Conservation (phyloP, 2,329 filamentous ascomycete species). For the Hypoxylon sp. region DNA sequence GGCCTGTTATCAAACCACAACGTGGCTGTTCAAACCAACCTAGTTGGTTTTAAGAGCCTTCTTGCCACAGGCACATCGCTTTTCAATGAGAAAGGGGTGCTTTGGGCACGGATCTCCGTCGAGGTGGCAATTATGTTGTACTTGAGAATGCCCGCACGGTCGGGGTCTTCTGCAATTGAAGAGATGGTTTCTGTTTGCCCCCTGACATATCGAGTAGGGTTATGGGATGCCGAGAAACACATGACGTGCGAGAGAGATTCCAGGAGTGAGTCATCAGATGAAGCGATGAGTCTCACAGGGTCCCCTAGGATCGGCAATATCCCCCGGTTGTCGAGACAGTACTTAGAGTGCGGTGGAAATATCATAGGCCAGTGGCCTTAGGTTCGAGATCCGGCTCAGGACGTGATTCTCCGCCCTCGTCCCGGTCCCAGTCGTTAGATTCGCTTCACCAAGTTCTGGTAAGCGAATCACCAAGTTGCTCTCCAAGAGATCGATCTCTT, state of each 20-base stretch:
- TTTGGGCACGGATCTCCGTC: constrained; percentile 87
- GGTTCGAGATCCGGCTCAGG: too few relatives aligned
- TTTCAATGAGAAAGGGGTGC: constrained; percentile 90
- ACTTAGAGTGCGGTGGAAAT: too few relatives aligned
- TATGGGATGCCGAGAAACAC: not conserved
- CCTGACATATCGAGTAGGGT: not conserved
- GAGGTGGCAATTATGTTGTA: constrained; percentile 87
- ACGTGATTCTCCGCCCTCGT: too few relatives aligned
- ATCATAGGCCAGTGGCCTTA: too few relatives aligned
- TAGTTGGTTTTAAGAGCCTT: constrained; percentile 86
- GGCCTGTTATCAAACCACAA: constrained; percentile 74
- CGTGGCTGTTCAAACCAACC: constrained; percentile 89
- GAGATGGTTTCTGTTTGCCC: constrained; percentile 67
- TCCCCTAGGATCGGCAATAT: too few relatives aligned
- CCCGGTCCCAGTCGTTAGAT: too few relatives aligned
- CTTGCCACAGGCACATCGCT: constrained; percentile 90
- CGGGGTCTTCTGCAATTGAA: constrained; percentile 84
- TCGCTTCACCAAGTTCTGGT: too few relatives aligned
- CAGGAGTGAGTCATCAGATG: not conserved
- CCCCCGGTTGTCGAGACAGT: too few relatives aligned
- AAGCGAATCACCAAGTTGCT: too few relatives aligned
- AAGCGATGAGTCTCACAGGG: not conserved
- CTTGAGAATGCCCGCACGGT: constrained; percentile 85
- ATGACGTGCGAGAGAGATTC: too few relatives aligned
- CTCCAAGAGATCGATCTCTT: not conserved